phyloP scores from a whole-genome alignment of 192 early-diverging fungal genomes.

The Oehlia diaphana region DNA sequence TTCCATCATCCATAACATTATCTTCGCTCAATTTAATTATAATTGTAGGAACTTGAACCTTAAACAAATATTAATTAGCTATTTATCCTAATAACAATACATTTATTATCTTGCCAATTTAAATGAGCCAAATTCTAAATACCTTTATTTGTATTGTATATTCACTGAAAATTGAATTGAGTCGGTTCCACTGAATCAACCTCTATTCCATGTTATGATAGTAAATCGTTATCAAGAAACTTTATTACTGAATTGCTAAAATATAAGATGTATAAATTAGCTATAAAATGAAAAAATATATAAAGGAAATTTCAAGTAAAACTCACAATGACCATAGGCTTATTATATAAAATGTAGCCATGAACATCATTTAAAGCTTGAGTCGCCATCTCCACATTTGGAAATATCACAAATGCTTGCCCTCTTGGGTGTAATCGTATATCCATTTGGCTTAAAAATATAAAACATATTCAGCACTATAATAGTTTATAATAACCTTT shows the following conservation, averaged over 20 bases:
- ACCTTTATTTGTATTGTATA: too few relatives aligned
- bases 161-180: too few relatives aligned
- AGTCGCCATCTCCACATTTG: conserved; percentile 29
- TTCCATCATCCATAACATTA: too few relatives aligned
- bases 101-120: too few relatives aligned
- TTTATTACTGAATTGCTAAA: background rate
- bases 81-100: too few relatives aligned
- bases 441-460: conserved; percentile 24
- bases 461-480: background rate
- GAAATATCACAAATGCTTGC: conserved; percentile 50
- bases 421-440: conserved; percentile 45
- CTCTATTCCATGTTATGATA: too few relatives aligned
- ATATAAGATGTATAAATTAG: background rate
- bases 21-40: too few relatives aligned
- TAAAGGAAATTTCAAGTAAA: background rate
- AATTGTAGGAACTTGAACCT: too few relatives aligned
- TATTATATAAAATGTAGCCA: conserved; percentile 41
- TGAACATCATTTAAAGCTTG: conserved; percentile 39
- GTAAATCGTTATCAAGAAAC: background rate
- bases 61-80: too few relatives aligned
- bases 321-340: conserved; percentile 47
- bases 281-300: background rate
- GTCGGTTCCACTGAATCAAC: too few relatives aligned
- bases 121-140: too few relatives aligned
- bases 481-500: background rate